phyloP scores from a whole-genome alignment of 1,284 basidiomycete species.

The Cutaneotrichosporon spelunceum region DNA sequence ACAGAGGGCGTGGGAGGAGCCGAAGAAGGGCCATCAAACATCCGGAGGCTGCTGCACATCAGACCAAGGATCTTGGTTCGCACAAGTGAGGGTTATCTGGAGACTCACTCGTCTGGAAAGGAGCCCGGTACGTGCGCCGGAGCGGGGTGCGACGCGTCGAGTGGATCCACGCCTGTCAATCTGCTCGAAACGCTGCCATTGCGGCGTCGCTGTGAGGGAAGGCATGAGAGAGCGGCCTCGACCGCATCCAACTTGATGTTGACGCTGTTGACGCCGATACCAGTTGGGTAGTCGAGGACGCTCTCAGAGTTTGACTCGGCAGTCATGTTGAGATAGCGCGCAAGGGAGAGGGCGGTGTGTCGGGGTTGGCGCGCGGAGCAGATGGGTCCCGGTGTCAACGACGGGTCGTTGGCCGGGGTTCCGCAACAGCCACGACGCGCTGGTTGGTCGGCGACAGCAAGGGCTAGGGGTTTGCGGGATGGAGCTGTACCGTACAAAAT shows the following conservation, averaged over 20 bases:
- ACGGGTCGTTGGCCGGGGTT: neutral
- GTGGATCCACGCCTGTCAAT: conserved; percentile 4
- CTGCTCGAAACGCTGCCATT: conserved; percentile 6
- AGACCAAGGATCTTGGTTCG: neutral
- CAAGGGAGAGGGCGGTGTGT: neutral
- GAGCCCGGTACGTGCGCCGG: neutral
- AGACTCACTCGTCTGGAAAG: conserved; percentile 5
- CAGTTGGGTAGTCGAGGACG: neutral
- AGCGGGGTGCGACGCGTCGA: conserved; percentile 3
- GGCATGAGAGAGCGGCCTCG: neutral
- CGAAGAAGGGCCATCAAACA: conserved; percentile 38
- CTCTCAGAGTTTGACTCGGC: neutral
- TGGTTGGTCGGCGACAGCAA: neutral
- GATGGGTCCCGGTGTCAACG: conserved; percentile 2
- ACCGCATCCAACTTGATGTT: neutral
- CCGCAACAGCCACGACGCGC: neutral
- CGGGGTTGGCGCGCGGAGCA: neutral
- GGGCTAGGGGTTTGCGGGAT: neutral
- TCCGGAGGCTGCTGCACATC: neutral
- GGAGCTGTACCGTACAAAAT: neutral
- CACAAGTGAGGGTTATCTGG: neutral
- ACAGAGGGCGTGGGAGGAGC: conserved; percentile 47
- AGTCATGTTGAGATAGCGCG: neutral
- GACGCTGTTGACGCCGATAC: neutral
- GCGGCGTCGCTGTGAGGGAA: neutral